A percentile compares a stretch with the other conserved stretches of the same genome.
phyloP scores from a whole-genome alignment of 495 filamentous ascomycete genomes.

The Xylaria palmicola region DNA sequence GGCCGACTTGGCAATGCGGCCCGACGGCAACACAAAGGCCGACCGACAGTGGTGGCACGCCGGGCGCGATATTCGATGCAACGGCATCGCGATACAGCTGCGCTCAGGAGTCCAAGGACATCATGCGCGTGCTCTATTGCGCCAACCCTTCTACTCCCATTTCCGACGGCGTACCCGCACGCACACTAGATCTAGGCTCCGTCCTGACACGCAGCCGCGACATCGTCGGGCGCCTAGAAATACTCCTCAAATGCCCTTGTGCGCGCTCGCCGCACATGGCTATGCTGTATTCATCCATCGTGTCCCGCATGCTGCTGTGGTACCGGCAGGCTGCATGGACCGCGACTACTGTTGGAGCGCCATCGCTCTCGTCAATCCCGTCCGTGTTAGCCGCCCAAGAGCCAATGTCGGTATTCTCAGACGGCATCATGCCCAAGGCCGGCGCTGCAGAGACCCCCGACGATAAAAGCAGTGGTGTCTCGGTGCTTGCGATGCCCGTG shows the following conservation, averaged over 20 bases:
- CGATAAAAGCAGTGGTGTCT: slow-evolving; percentile 19
- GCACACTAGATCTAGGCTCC: slow-evolving; percentile 22
- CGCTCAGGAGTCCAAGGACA: not conserved
- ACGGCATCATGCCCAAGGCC: slow-evolving; percentile 8
- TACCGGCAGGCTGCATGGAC: slow-evolving; percentile 34
- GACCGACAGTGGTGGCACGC: not conserved
- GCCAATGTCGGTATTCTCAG: slow-evolving; percentile 8
- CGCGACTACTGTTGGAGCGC: slow-evolving; percentile 9
- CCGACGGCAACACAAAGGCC: not conserved
- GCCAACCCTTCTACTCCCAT: slow-evolving; percentile 10
- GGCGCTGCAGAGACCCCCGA: slow-evolving; percentile 10
- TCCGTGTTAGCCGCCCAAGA: slow-evolving; percentile 8
- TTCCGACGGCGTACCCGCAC: slow-evolving; percentile 14
- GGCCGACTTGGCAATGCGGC: not conserved
- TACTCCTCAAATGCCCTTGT: slow-evolving; percentile 31
- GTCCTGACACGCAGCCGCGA: slow-evolving; percentile 34
- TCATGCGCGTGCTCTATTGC: not conserved
- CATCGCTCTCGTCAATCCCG: slow-evolving; percentile 5
- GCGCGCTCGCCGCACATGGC: slow-evolving; percentile 27
- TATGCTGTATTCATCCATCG: slow-evolving; percentile 35
- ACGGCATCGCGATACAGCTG: not conserved
- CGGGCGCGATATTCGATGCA: not conserved
- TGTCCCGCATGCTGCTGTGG: slow-evolving; percentile 33
- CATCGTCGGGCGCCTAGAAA: slow-evolving; percentile 27
- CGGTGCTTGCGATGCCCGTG: slow-evolving; percentile 19